Evolutionary conservation across 768 basidiomycete genomes (phyloP).

Genomic region (Astraeus odoratus): DNA sequence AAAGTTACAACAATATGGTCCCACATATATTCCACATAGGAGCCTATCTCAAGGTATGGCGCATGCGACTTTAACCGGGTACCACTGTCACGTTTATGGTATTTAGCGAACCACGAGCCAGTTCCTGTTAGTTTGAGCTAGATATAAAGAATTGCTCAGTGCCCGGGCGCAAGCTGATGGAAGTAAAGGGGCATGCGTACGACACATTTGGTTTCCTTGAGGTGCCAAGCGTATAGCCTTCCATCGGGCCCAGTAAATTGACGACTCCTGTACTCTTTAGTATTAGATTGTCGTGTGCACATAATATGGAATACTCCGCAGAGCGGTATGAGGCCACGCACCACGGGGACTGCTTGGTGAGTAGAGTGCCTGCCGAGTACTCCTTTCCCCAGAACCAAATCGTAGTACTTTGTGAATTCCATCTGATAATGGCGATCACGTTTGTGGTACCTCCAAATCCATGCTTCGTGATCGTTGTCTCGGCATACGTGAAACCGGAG

Average conservation of each 20-base stretch:
- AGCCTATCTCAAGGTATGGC: constrained; percentile 21
- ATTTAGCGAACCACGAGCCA: constrained; percentile 11
- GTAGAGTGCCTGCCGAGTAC: constrained; percentile 6
- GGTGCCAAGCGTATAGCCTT: constrained; percentile 28
- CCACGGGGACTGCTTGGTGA: constrained; percentile 14
- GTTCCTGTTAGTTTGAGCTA: constrained; percentile 18
- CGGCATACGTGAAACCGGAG: constrained; percentile 4
- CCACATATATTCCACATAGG: constrained; percentile 14
- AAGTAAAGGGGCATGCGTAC: not conserved
- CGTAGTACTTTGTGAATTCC: constrained; percentile 13
- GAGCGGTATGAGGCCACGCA: constrained; percentile 6
- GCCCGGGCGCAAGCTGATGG: too few species aligned
- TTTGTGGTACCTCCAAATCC: constrained; percentile 10
- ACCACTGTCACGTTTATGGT: constrained; percentile 19
- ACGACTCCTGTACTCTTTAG: constrained; percentile 28
- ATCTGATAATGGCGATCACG: constrained; percentile 20
- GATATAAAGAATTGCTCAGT: not conserved
- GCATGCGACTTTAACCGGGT: constrained; percentile 16
- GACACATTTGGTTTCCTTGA: constrained; percentile 19
- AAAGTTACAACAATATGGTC: constrained; percentile 24
- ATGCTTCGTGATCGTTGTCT: constrained; percentile 22
- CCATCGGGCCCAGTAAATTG: constrained; percentile 29
- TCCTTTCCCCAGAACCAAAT: constrained; percentile 14
- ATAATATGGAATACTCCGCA: constrained; percentile 4
- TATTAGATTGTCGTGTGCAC: not conserved